These are phyloP conservation scores for Daldinia caldariorum DNA, from an alignment of 495 filamentous ascomycete species.

Conservation along the genomic window DNA sequence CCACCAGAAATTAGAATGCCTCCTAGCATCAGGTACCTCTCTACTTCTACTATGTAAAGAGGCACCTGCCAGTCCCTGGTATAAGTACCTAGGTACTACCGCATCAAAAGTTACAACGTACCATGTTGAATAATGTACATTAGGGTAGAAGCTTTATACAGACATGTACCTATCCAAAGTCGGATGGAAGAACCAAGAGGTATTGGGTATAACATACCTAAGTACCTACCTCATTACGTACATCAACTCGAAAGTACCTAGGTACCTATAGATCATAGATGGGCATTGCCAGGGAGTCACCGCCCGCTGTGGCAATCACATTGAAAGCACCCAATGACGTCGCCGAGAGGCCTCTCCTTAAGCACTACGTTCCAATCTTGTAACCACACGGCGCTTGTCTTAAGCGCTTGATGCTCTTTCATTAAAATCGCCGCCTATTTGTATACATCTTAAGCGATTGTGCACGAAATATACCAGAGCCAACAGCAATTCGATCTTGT, in stretches of 20 bases:
- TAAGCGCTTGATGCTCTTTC: conserved; percentile 38
- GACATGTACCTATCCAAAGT: too few species aligned
- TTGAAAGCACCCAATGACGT: conserved; percentile 41
- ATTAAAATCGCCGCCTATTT: conserved; percentile 2
- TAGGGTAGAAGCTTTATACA: too few species aligned
- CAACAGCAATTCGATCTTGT: conserved; percentile 2
- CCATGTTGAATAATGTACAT: too few species aligned
- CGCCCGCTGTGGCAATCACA: conserved; percentile 40
- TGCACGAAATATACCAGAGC: conserved; percentile 25
- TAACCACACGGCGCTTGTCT: conserved; percentile 43
- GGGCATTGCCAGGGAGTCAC: background rate
- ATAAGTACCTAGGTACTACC: too few species aligned
- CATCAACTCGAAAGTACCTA: background rate
- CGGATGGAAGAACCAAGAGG: too few species aligned
- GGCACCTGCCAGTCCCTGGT: too few species aligned
- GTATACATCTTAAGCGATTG: conserved; percentile 19
- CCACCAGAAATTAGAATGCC: background rate
- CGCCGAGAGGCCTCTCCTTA: conserved; percentile 37
- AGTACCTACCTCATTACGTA: background rate
- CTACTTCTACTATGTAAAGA: too few species aligned
- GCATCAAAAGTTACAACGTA: too few species aligned
- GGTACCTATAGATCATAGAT: background rate
- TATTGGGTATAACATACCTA: too few species aligned
- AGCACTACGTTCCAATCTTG: conserved; percentile 32
- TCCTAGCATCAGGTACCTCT: too few species aligned